These are phyloP conservation scores for Trichophyton simii DNA, from an alignment of 2,329 filamentous ascomycete species.

Conservation along the genomic window DNA sequence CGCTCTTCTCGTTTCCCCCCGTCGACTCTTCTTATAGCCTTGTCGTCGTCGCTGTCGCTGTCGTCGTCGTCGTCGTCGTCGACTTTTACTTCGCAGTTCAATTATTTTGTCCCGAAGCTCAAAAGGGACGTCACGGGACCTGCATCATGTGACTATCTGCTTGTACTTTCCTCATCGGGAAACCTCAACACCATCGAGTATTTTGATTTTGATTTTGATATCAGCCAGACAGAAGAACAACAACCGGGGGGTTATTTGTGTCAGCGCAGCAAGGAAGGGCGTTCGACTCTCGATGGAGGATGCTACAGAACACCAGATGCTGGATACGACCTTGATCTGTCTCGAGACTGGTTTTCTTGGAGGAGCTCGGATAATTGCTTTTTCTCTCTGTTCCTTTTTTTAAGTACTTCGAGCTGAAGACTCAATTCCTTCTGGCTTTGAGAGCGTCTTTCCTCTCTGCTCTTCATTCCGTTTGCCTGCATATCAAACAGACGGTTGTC, in stretches of 20 bases:
- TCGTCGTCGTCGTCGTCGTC: not conserved
- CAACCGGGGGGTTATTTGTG: not conserved
- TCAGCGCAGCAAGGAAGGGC: not conserved
- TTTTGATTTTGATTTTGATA: not conserved
- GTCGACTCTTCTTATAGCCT: not conserved
- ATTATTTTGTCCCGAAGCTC: not conserved
- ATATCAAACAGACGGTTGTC: not conserved
- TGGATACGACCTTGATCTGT: not conserved
- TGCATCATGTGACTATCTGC: not conserved
- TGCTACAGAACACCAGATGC: not conserved
- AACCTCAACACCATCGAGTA: not conserved
- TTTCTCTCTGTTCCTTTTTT: not conserved
- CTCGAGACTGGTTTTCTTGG: not conserved
- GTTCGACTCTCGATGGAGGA: too few relatives aligned
- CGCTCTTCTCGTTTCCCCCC: not conserved
- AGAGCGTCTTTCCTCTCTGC: not conserved
- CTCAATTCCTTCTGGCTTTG: not conserved
- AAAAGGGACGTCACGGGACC: not conserved
- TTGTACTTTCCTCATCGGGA: not conserved
- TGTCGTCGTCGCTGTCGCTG: not conserved
- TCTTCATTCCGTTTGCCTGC: not conserved
- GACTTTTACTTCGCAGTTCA: not conserved
- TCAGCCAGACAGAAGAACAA: not conserved
- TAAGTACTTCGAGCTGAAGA: not conserved
- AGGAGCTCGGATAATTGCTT: not conserved